Conservation (phyloP, 2,329 filamentous ascomycete species). For the Elsinoe perseae region DNA sequence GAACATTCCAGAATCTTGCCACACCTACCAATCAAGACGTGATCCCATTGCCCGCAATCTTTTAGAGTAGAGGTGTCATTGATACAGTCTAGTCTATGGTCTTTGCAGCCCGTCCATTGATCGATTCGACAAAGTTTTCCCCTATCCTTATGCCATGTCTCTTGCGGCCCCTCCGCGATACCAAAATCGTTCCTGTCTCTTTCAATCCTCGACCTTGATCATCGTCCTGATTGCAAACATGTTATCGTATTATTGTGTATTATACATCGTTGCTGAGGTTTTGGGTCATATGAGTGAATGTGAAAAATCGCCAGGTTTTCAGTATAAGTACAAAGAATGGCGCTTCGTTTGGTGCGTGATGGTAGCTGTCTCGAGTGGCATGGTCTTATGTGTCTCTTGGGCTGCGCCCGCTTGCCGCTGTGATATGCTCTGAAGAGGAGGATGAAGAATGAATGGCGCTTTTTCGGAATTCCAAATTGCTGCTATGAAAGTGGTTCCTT, state of each 20-base stretch:
- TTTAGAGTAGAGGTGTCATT: neutral
- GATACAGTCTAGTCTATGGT: neutral
- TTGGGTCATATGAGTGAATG: neutral
- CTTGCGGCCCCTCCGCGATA: neutral
- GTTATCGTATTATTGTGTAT: neutral
- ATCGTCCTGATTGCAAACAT: neutral
- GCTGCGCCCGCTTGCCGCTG: neutral
- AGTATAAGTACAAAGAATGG: neutral
- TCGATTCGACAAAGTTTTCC: neutral
- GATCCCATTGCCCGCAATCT: neutral
- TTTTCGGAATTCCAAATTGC: neutral
- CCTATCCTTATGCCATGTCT: neutral
- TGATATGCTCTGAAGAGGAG: neutral
- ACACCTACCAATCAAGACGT: neutral
- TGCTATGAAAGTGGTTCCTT: neutral
- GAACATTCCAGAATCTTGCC: too few species aligned
- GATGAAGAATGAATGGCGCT: neutral
- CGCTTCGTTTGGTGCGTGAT: neutral
- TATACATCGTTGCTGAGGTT: neutral
- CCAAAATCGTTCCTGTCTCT: neutral
- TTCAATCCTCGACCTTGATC: neutral
- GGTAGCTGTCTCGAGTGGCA: neutral
- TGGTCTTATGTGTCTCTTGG: neutral
- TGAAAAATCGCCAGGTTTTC: too few species aligned
- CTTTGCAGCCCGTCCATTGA: neutral